Conservation (phyloP, 352 stramenopile genomes). For the Pythium dissimile region DNA sequence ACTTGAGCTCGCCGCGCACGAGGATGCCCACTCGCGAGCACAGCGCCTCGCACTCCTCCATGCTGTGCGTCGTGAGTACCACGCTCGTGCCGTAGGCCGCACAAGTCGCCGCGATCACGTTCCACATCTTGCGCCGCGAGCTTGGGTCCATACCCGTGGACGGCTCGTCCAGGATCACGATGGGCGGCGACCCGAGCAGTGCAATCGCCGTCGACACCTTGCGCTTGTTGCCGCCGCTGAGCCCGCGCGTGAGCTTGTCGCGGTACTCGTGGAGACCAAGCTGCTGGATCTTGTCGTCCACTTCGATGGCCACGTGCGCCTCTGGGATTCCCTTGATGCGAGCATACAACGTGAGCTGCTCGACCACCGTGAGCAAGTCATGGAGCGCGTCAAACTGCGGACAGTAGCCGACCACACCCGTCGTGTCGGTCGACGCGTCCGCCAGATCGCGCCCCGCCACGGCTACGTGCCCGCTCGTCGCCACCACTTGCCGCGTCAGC, state of each 20-base stretch:
- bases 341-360: conserved; percentile 91
- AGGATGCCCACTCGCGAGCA: conserved; percentile 38
- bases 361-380: conserved; percentile 88
- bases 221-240: conserved; percentile 92
- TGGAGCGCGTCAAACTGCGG: conserved; percentile 95
- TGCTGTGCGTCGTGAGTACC: conserved; percentile 40
- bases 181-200: conserved; percentile 89
- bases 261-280: conserved; percentile 53
- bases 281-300: conserved; percentile 57
- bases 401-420: conserved; percentile 79
- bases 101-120: conserved; percentile 77
- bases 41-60: conserved; percentile 36
- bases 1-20: conserved; percentile 28
- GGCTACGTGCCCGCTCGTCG: conserved; percentile 47
- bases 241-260: conserved; percentile 33
- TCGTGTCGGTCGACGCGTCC: not conserved
- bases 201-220: conserved; percentile 95
- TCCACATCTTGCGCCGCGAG: conserved; percentile 89
- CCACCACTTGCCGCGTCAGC: conserved; percentile 32
- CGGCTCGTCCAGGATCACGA: conserved; percentile 96
- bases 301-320: conserved; percentile 29
- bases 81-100: conserved; percentile 28
- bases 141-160: conserved; percentile 93
- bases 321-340: conserved; percentile 76
- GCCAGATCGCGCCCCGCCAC: conserved; percentile 51